These are phyloP conservation scores for Coemansia javaensis DNA, from an alignment of 192 early-diverging fungal genomes.

Conservation along the genomic window DNA sequence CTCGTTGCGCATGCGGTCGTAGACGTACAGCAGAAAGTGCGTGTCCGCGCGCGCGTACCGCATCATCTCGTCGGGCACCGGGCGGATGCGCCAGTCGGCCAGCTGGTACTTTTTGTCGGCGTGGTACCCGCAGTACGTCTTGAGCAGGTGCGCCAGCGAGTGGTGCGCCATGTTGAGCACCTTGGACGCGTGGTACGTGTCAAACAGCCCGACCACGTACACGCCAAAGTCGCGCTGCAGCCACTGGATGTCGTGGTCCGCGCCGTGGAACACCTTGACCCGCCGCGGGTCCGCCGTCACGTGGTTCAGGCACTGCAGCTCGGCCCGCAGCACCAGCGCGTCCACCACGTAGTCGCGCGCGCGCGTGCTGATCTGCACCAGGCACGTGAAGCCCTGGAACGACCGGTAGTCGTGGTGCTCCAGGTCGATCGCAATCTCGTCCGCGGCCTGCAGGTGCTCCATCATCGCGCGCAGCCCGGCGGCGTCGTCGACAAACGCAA, in stretches of 20 bases:
- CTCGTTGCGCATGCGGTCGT: constrained; percentile 85
- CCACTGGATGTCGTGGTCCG: constrained; percentile 94
- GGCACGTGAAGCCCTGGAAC: constrained; percentile 91
- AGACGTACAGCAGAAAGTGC: constrained; percentile 94
- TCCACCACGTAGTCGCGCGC: constrained; percentile 88
- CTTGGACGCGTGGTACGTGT: constrained; percentile 91
- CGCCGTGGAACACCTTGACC: constrained; percentile 94
- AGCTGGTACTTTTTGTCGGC: constrained; percentile 94
- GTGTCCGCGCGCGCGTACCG: constrained; percentile 91
- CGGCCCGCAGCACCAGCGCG: constrained; percentile 70
- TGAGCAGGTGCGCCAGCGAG: constrained; percentile 76
- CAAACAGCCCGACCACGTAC: constrained; percentile 94
- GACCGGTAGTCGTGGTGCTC: constrained; percentile 96
- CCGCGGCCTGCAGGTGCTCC: constrained; percentile 52
- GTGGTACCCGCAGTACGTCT: constrained; percentile 68
- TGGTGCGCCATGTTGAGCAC: constrained; percentile 77
- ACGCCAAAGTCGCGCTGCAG: constrained; percentile 96
- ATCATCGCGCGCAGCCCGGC: constrained; percentile 64
- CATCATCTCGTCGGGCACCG: constrained; percentile 87
- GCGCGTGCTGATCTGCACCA: constrained; percentile 90
- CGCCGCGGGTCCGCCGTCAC: constrained; percentile 82
- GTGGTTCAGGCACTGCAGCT: constrained; percentile 72
- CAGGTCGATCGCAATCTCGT: constrained; percentile 89
- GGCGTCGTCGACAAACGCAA: constrained; percentile 77
- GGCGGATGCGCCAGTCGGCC: constrained; percentile 97